phyloP scores from a whole-genome alignment of 441 rosid species.

The Gossypium davidsonii region DNA sequence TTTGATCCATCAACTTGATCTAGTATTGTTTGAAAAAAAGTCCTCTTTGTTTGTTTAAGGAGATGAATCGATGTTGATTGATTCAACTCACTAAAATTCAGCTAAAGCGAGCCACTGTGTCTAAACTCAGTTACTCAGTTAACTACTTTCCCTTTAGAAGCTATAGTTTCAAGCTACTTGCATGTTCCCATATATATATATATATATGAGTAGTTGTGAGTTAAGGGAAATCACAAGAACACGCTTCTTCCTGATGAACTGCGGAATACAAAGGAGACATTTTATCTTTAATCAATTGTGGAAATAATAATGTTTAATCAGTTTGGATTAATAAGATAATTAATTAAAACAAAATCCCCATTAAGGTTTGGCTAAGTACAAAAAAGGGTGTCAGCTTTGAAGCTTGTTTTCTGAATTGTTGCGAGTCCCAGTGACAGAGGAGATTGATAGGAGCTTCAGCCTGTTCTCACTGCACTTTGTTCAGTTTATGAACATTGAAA shows the following conservation, averaged over 20 bases:
- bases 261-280: background rate
- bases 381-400: background rate
- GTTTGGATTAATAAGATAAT: no score
- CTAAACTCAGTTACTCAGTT: background rate
- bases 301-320: background rate
- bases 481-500: background rate
- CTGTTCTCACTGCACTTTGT: background rate
- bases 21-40: background rate
- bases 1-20: background rate
- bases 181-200: background rate
- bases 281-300: background rate
- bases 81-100: background rate
- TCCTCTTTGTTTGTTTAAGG: background rate
- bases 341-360: no score
- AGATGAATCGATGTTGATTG: background rate
- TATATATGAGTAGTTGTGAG: background rate
- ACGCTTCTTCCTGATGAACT: background rate
- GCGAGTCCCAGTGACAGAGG: background rate
- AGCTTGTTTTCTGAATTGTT: background rate
- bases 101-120: background rate
- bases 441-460: background rate
- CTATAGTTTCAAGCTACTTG: background rate
- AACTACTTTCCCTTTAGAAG: background rate
- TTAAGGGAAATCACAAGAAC: background rate
- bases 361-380: background rate